Evolutionary conservation across 768 basidiomycete genomes (phyloP), one percentile per base, ranked within the genome.

Genomic region (Lactarius sp.): DNA sequence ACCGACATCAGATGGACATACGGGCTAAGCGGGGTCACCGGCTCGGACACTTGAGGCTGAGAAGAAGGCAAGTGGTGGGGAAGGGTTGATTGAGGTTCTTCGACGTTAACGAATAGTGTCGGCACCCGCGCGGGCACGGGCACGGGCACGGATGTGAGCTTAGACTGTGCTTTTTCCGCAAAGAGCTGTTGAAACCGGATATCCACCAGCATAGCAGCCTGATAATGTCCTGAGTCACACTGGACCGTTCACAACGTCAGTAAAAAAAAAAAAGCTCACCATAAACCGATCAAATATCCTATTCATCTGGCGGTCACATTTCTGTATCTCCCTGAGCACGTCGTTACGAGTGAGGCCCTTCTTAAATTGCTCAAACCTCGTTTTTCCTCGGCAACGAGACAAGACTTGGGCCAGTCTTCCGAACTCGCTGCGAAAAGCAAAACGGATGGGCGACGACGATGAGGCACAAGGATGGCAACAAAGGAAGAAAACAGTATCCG

Each of bases 211-310:
- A 64, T 51, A 22, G 63, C 59, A 31, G 58, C 20, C 63, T 64
- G 2, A 34, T 18, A 16, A 39, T 4, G 22, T 27, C 10, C 36
- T 6, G 9, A n/a, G 14, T 36, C 31, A 62, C 6, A 36, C 50
- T 3, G 49, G 9, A 52, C 31, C 5, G 34, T n/a, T 6, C 34
- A 9, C 4, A 12, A 33, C 9, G 1, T 31, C 42, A 46, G 18
- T 1, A 22, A 9, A 16, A 44, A 37, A n/a, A 18, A 27, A 27
- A 27, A 13, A 8, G 20, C 53, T 56, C 22, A 60, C 63, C 47
- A 36, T n/a, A 41, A 64, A 64, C 4, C 63, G 59, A 4, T 64
- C 53, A 36, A 64, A 60, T 33, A 64, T 60, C 47, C 63, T 44
- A 16, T 10, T 34, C 53, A 64, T 64, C 39, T 64, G 63, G 16